Conservation (phyloP, 306 rosid genomes). For the Prinsepia uniflora region DNA sequence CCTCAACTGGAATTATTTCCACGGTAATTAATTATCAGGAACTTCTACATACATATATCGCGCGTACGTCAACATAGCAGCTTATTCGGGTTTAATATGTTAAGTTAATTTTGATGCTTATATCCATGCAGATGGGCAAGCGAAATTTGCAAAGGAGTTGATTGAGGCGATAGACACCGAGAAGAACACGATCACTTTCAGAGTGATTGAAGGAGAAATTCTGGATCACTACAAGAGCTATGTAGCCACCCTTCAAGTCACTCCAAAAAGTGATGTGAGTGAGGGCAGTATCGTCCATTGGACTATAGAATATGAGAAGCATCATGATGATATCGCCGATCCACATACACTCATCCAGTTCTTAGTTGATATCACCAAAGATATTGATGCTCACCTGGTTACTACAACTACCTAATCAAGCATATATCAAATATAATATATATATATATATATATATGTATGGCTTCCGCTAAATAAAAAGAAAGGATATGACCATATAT, state of each 20-base stretch:
- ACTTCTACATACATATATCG: background rate
- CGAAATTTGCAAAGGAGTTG: slow-evolving; percentile 29
- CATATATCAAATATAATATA: no score
- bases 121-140: slow-evolving; percentile 29
- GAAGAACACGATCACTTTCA: slow-evolving; percentile 25
- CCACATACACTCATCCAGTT: slow-evolving; percentile 36
- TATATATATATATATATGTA: no score
- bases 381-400: slow-evolving; percentile 24
- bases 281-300: slow-evolving; percentile 25
- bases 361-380: background rate
- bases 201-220: slow-evolving; percentile 33
- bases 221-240: slow-evolving; percentile 33
- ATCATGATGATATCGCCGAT: slow-evolving; percentile 24
- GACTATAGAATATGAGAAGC: slow-evolving; percentile 42
- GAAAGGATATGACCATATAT: no score
- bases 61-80: no score
- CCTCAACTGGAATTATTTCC: slow-evolving; percentile 20
- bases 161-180: slow-evolving; percentile 33
- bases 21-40: slow-evolving; percentile 5
- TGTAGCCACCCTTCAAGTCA: slow-evolving; percentile 5
- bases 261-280: slow-evolving; percentile 28
- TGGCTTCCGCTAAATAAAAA: no score
- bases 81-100: no score
- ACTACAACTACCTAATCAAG: no score
- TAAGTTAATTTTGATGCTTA: no score